Base-by-base conservation (phyloP, 2,329 filamentous ascomycete genomes). In the Teratosphaeria nubilosa region DNA sequence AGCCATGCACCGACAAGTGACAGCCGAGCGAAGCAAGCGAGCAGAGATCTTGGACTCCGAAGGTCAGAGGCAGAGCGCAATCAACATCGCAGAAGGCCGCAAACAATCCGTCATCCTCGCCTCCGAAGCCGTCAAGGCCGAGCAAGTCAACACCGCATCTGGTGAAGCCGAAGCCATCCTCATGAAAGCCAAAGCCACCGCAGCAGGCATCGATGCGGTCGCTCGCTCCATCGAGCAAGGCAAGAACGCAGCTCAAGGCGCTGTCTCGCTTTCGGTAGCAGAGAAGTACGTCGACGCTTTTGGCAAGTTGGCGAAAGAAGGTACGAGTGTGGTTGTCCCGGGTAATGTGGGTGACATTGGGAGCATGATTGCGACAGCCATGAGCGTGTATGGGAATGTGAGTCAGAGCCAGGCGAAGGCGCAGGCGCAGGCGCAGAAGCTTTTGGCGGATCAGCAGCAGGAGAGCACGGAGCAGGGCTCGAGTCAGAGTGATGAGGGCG, bases 221-320 rank as follows among this genome's bases (percentile, higher is more conserved):
- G 89, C 90, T 25, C 56, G 66, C 30, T 82, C 85, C 51, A 95
- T 97, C 61, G 78, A 81, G 20, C 77, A 86, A 53, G 91, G 91
- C 58, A 80, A 87, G 64, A 81, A 84, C 58, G 81, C 86, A 57
- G 94, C 94, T 1, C 87, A 94, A 71, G 84, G 85, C 34, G 94
- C 94, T 27, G 82, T 99, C 51, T 91, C 89, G 68, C 76, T 99
- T 62, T 89, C 82, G 14, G 90, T 99, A 9, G 94, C 94, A 0
- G 94, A 99, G 82, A 96, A 96, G 76, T 99, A 99, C 68, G 94
- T 99, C 56, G 92, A 95, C 52, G 94, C 94, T 3, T 99, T 97
- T 70, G 86, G 83, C 65, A 90, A 91, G 71, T 79, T 99, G 66
- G 94, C 94, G 55, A 94, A 92, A 76, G 91, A 99, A 78, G 90